A percentile compares a stretch with the other conserved stretches of the same genome.
These are phyloP conservation scores for Teratosphaeria destructans DNA, from an alignment of 2,329 filamentous ascomycete genomes.

Conservation along the genomic window DNA sequence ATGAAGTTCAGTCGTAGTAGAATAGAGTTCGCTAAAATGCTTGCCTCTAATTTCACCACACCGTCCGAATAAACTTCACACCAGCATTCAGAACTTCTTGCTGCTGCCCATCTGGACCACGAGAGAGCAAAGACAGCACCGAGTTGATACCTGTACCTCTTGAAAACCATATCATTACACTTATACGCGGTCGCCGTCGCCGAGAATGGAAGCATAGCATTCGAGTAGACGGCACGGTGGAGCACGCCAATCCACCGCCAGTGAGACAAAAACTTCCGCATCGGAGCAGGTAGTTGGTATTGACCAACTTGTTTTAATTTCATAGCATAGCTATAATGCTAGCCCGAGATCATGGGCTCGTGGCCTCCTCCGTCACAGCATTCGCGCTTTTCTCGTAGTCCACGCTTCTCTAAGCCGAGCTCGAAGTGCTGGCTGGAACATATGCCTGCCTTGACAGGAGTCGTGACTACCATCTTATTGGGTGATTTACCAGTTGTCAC, in stretches of 20 bases:
- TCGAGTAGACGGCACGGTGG: too few relatives aligned
- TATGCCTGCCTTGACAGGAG: neutral
- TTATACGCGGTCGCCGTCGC: too few relatives aligned
- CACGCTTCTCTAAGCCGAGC: neutral
- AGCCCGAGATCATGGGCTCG: neutral
- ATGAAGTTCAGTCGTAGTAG: neutral
- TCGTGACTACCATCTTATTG: neutral
- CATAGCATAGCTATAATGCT: neutral
- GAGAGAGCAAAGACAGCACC: too few relatives aligned
- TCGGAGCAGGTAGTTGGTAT: neutral
- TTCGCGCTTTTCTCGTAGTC: neutral
- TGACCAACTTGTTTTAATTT: neutral
- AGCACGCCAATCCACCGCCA: neutral
- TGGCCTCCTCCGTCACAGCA: neutral
- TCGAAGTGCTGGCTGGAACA: neutral
- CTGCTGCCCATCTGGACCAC: too few relatives aligned
- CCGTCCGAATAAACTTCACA: neutral
- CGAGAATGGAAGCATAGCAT: too few relatives aligned
- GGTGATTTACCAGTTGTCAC: constrained; percentile 43
- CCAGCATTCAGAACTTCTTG: neutral
- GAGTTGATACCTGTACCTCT: too few relatives aligned
- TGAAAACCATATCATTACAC: too few relatives aligned
- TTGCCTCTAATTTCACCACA: neutral
- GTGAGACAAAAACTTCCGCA: neutral
- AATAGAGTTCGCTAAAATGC: neutral